Evolutionary conservation across 1,139 yeast genomes (phyloP).

Genomic region (Hanseniaspora uvarum): DNA sequence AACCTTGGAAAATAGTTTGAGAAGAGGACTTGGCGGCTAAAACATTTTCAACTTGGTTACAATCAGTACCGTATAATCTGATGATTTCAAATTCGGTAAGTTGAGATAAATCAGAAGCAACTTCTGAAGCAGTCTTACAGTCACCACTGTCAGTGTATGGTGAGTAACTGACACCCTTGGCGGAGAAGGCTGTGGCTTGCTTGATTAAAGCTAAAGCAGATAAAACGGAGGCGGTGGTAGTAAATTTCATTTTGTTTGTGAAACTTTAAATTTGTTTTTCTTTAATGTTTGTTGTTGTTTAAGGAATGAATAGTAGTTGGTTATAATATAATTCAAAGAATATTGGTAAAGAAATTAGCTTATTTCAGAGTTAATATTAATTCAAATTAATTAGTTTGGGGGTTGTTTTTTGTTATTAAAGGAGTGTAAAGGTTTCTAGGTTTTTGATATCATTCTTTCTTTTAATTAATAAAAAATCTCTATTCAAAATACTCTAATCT

Average conservation of each 20-base stretch:
- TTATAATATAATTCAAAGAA: neutral
- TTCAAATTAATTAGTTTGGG: neutral
- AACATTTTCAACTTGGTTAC: constrained; percentile 64
- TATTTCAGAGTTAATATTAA: neutral
- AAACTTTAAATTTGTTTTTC: neutral
- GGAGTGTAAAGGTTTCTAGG: constrained; percentile 18
- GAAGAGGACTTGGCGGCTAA: constrained; percentile 47
- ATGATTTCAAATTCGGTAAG: constrained; percentile 48
- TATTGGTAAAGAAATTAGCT: neutral
- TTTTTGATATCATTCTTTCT: neutral
- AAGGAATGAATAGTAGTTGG: constrained; percentile 19
- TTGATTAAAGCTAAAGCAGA: constrained; percentile 29
- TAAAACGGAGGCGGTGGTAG: constrained; percentile 28
- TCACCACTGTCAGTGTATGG: constrained; percentile 64
- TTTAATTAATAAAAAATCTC: too few relatives aligned
- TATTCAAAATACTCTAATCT: too few relatives aligned
- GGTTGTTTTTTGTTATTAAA: constrained; percentile 1
- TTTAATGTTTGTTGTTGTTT: neutral
- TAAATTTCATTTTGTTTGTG: constrained; percentile 19
- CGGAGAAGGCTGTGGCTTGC: constrained; percentile 33
- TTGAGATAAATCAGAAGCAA: constrained; percentile 48
- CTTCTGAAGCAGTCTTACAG: constrained; percentile 55
- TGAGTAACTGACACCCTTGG: constrained; percentile 63
- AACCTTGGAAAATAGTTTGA: constrained; percentile 67
- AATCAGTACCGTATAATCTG: constrained; percentile 78